These are phyloP conservation scores for Cytospora mali DNA, from an alignment of 2,329 filamentous ascomycete genomes.

Conservation along the genomic window DNA sequence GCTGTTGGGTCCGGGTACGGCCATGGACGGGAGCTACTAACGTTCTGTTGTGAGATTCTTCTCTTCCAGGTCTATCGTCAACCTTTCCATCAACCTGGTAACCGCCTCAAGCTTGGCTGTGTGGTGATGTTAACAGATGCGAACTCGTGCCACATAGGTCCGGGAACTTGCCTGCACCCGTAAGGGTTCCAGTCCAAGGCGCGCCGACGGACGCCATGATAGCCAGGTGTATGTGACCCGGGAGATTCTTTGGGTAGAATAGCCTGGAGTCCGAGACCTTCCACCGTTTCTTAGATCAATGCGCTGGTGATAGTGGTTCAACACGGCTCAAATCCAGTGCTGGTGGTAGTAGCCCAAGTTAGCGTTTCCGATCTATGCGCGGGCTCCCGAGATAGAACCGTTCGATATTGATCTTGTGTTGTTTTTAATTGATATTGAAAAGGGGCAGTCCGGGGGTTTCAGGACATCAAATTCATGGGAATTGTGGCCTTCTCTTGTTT, in stretches of 20 bases:
- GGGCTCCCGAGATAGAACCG: not conserved
- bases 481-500: slow-evolving; percentile 4
- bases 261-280: not conserved
- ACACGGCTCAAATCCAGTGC: not conserved
- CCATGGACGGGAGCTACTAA: slow-evolving; percentile 43
- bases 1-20: slow-evolving; percentile 9
- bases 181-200: slow-evolving; percentile 28
- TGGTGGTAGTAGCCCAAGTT: not conserved
- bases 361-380: not conserved
- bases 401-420: not conserved
- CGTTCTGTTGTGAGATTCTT: slow-evolving; percentile 61
- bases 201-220: slow-evolving; percentile 24
- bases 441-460: not conserved
- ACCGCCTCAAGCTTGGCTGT: slow-evolving; percentile 71
- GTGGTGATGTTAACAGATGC: slow-evolving; percentile 6
- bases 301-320: not conserved
- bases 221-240: not conserved
- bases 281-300: not conserved
- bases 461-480: slow-evolving; percentile 14
- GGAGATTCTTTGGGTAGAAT: not conserved
- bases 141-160: not conserved
- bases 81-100: slow-evolving; percentile 61
- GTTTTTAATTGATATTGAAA: slow-evolving; percentile 14
- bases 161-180: slow-evolving; percentile 46
- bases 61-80: slow-evolving; percentile 65